Percentiles rank a stretch among this genome's conserved stretches.
phyloP scores from a whole-genome alignment of 2,329 filamentous ascomycete species.

The Xylariaceae sp. region DNA sequence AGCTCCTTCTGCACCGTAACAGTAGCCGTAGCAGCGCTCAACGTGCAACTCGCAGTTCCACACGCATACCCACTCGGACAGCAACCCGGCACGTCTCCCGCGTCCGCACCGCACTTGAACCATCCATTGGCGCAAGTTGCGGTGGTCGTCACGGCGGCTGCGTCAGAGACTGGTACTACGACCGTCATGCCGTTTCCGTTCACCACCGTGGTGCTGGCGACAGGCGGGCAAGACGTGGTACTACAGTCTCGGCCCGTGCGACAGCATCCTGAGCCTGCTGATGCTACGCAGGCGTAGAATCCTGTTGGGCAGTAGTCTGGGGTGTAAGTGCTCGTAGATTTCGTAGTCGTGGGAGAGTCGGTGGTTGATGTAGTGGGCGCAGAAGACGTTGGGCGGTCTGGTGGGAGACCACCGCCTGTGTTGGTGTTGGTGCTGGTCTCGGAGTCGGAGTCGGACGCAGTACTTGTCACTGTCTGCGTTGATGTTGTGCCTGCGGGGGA shows the following conservation, averaged over 20 bases:
- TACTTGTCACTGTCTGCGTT: slow-evolving; percentile 23
- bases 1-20: slow-evolving; percentile 54
- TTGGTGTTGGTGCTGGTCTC: slow-evolving; percentile 37
- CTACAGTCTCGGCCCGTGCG: slow-evolving; percentile 83
- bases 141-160: slow-evolving; percentile 37
- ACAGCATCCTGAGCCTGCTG: slow-evolving; percentile 82
- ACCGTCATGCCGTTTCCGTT: slow-evolving; percentile 68
- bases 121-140: slow-evolving; percentile 70
- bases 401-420: slow-evolving; percentile 38
- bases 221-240: slow-evolving; percentile 71
- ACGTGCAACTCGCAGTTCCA: slow-evolving; percentile 69
- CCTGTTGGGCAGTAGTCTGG: slow-evolving; percentile 71
- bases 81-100: slow-evolving; percentile 70
- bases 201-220: slow-evolving; percentile 58
- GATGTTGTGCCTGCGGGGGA: slow-evolving; percentile 3
- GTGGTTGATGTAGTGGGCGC: slow-evolving; percentile 24
- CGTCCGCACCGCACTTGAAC: slow-evolving; percentile 63
- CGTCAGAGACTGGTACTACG: slow-evolving; percentile 57
- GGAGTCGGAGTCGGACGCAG: slow-evolving; percentile 26
- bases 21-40: slow-evolving; percentile 50
- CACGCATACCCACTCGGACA: slow-evolving; percentile 78
- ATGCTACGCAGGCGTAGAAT: slow-evolving; percentile 86
- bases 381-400: slow-evolving; percentile 31
- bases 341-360: slow-evolving; percentile 14
- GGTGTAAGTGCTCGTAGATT: slow-evolving; percentile 17